These are phyloP conservation scores for Isochrysis galbana DNA, from an alignment of 78 protist genomes.

Conservation along the genomic window DNA sequence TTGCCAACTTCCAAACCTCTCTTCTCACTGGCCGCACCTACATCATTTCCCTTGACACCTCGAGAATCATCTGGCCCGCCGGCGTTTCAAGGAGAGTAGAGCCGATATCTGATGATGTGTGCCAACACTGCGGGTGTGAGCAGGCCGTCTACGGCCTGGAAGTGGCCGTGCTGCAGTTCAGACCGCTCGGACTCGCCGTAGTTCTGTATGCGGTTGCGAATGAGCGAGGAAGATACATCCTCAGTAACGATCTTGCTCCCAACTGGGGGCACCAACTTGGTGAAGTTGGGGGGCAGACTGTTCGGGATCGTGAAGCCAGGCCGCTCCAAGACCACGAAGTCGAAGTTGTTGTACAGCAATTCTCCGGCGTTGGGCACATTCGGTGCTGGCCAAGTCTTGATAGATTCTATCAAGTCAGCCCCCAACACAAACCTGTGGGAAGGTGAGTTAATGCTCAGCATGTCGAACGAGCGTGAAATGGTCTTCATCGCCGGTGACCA, in stretches of 20 bases:
- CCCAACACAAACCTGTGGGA: neutral
- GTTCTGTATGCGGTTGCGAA: neutral
- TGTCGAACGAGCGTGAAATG: no score
- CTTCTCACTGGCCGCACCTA: no score
- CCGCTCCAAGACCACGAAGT: neutral
- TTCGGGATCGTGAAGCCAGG: neutral
- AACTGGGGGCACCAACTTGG: neutral
- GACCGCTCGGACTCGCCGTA: neutral
- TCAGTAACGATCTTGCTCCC: neutral
- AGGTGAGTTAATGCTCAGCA: no score
- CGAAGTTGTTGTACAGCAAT: neutral
- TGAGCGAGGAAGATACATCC: neutral
- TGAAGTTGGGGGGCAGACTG: neutral
- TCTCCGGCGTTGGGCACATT: neutral
- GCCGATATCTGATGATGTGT: neutral
- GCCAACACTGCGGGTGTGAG: neutral
- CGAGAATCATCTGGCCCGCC: no score
- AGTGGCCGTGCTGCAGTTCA: neutral
- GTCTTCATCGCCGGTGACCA: no score
- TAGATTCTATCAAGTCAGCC: neutral
- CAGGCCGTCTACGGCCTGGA: neutral
- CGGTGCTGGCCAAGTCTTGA: neutral
- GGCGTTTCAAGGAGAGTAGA: no score
- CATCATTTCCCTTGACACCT: no score
- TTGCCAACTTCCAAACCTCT: no score